Base-by-base conservation (phyloP, 345 rosid genomes). In the Eucalyptus virginea region DNA sequence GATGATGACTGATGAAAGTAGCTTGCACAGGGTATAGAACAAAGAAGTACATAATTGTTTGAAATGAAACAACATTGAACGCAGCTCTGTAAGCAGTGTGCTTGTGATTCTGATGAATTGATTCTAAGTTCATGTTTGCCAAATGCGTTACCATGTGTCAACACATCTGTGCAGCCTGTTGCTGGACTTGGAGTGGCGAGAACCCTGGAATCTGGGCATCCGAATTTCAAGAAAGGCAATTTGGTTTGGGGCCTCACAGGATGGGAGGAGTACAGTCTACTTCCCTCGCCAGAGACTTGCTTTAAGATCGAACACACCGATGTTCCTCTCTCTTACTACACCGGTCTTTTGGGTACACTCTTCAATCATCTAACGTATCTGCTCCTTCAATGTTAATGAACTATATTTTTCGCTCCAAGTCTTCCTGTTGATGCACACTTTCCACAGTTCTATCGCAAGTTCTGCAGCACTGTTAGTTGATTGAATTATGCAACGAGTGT, bases 181-280 rank as follows among this genome's bases (percentile, higher is more conserved):
- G 40, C 17, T 32, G 98, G 95, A 47, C 89, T 45, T 86, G 97
- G 97, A 88, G 95, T 95, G 90, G 93, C 93, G 4, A 93, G 88
- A 92, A 93, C 94, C 44, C 32, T 95, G 62, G 95, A 92, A 42
- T 95, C 97, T 32, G 90, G 88, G 4, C 92, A 95, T 91, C 93
- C 95, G 32, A 91, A 93, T 60, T 94, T 91, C 91, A 86, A 92
- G 58, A 90, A 94, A 30, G 97, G 95, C 1, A 94, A 95, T 49
- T 86, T 93, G 18, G 93, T 96, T 24, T 95, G 94, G 95, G 98
- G 96, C 9, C 16, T 86, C 2, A 95, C 94, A 16, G 89, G 93
- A 17, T 95, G 98, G 98, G 97, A 96, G 90, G 96, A 95, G 89
- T 94, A 93, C 24, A 93, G 92, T 88, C 89, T 93, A 65, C 67